phyloP scores from a whole-genome alignment of 2,329 filamentous ascomycete genomes.

The Diaporthe sp. region DNA sequence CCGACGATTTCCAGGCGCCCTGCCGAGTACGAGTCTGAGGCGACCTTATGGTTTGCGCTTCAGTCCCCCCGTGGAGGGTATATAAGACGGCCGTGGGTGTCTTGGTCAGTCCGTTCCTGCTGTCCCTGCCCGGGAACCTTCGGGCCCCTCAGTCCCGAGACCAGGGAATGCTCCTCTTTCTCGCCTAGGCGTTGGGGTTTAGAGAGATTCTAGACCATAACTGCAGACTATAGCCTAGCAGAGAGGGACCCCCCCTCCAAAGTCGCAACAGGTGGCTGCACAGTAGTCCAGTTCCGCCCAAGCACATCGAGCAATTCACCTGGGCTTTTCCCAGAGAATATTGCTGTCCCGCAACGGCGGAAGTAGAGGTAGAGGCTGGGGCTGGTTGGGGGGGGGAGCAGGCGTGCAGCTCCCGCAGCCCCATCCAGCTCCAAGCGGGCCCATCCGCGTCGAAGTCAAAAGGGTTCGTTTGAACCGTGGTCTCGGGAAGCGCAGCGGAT shows the following conservation, averaged over 20 bases:
- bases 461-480: conserved; percentile 13
- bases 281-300: not conserved
- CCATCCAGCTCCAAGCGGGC: too few species aligned
- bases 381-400: not conserved
- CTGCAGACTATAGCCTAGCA: not conserved
- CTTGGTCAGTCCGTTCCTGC: not conserved
- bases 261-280: conserved; percentile 6
- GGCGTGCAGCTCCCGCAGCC: too few species aligned
- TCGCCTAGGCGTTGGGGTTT: not conserved
- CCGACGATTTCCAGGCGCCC: conserved; percentile 13
- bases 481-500: conserved; percentile 24
- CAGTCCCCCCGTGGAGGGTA: not conserved
- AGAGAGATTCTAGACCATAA: conserved; percentile 5
- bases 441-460: conserved; percentile 10
- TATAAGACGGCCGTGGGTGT: not conserved
- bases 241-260: too few species aligned
- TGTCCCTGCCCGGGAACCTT: not conserved
- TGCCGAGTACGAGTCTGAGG: not conserved
- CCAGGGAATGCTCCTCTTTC: not conserved
- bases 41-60: not conserved
- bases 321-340: not conserved
- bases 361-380: not conserved
- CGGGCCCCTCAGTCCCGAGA: conserved; percentile 8
- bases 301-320: not conserved
- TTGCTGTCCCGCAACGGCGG: not conserved